Conservation (phyloP, 139 green algal genomes). For the Chlorella vulgaris region DNA sequence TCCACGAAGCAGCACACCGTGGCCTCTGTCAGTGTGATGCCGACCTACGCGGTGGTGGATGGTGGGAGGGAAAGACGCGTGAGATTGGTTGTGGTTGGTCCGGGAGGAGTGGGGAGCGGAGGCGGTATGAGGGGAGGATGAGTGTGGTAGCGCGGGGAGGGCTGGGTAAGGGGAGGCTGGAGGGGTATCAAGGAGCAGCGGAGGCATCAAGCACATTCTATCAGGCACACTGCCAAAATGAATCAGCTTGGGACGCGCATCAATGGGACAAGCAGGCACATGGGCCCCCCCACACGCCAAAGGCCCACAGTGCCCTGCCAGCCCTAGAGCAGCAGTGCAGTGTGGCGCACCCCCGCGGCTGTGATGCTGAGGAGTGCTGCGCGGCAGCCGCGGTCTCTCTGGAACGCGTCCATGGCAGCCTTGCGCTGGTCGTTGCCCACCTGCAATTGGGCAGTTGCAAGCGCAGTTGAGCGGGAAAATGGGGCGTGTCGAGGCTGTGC, state of each 20-base stretch:
- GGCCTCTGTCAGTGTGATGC: slow-evolving; percentile 46
- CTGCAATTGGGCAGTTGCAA: background rate
- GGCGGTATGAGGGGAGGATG: too few species aligned
- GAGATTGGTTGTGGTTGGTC: too few species aligned
- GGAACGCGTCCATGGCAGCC: slow-evolving; percentile 50
- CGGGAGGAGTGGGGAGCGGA: too few species aligned
- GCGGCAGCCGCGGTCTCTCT: slow-evolving; percentile 21
- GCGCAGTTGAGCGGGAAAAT: background rate
- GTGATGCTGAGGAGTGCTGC: slow-evolving; percentile 56
- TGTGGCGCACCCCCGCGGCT: slow-evolving; percentile 33
- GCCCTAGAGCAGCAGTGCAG: background rate
- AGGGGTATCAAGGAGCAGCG: too few species aligned
- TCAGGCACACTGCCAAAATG: background rate
- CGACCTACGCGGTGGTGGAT: background rate
- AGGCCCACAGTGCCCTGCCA: too few species aligned
- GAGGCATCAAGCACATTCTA: too few species aligned
- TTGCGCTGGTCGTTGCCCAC: slow-evolving; percentile 21
- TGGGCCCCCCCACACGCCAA: too few species aligned
- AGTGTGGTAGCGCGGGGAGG: too few species aligned
- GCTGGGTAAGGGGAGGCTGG: too few species aligned
- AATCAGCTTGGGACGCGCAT: too few species aligned
- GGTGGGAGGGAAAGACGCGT: background rate
- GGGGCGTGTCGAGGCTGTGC: too few species aligned
- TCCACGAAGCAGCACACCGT: slow-evolving; percentile 57
- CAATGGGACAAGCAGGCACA: background rate